Evolutionary conservation across 805 yeast genomes (phyloP).

Genomic region (Metschnikowia sp.): DNA sequence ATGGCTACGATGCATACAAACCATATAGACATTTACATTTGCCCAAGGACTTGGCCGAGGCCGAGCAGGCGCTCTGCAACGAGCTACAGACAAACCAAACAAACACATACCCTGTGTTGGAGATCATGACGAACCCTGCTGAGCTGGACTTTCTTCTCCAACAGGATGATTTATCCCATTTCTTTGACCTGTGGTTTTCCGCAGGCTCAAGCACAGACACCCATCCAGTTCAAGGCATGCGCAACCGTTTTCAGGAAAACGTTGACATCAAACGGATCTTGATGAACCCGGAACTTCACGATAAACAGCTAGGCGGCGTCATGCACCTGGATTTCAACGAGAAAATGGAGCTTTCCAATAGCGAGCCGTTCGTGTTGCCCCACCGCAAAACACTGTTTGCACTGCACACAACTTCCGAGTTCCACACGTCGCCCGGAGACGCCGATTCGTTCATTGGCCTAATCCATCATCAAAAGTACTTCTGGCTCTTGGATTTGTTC

Average conservation of each 20-base stretch:
- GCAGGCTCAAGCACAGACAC: background rate
- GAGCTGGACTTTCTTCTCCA: background rate
- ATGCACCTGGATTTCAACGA: constrained; percentile 5
- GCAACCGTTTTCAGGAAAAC: constrained; percentile 17
- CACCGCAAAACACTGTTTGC: background rate
- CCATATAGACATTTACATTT: constrained; percentile 32
- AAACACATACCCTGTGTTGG: background rate
- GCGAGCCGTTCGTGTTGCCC: background rate
- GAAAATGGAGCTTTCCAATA: background rate
- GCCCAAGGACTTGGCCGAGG: constrained; percentile 28
- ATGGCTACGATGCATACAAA: constrained; percentile 30
- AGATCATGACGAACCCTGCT: background rate
- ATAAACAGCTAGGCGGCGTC: constrained; percentile 7
- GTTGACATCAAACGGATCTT: constrained; percentile 25
- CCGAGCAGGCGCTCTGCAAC: constrained; percentile 20
- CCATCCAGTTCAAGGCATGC: constrained; percentile 11
- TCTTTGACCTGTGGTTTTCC: constrained; percentile 5
- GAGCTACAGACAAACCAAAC: constrained; percentile 6
- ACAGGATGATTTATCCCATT: constrained; percentile 2
- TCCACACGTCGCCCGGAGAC: constrained; percentile 15
- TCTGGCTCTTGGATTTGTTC: constrained; percentile 39
- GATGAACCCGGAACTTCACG: constrained; percentile 16
- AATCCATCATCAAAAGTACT: constrained; percentile 33
- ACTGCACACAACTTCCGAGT: background rate
- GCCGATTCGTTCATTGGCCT: constrained; percentile 21